Evolutionary conservation across 116 monocot genomes (phyloP), one percentile per base, ranked within the genome.

Genomic region (Posidonia oceanica): DNA sequence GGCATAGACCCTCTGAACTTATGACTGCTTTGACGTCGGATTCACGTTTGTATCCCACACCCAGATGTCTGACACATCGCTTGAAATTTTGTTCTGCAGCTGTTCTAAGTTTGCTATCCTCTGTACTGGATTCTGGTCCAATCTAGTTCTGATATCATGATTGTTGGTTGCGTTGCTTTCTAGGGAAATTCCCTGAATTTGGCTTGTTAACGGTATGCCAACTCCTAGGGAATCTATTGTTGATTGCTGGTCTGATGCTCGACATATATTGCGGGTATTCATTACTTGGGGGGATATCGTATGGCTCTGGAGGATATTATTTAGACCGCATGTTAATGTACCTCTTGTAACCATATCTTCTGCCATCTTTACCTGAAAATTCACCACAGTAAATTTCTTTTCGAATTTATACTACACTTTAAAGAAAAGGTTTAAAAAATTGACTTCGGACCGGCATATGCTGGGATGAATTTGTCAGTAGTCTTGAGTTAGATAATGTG

Each of bases 311-410:
- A 93, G 79, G 69, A 93, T 78, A 72, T 83, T 82, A 62, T 87
- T 88, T 3, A 91, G 40, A 60, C 88, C 77, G 59, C 82, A 90
- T 59, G 83, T 75, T 21, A 90, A 60, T 2, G 95, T 77, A 0
- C 91, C 86, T 76, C 95, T 81, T 7, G 91, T 55, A 13, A 95
- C 86, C 85, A 88, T 17, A 29, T 95, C 88, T 80, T 95, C 95
- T 37, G 95, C 95, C 88, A 95, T 82, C 75, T 91, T 95, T 56
- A 95, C 91, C 95, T 95, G 80, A 72, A 54, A 70, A 20, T 36
- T 29, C 29, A 29, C 5, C 53, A n/a, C n/a, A n/a, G n/a, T n/a
- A n/a, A n/a, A n/a, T n/a, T n/a, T n/a, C n/a, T n/a, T n/a, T n/a
- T n/a, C n/a, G n/a, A n/a, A n/a, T n/a, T n/a, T n/a, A n/a, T n/a